phyloP scores from a whole-genome alignment of 805 yeast species.

The Lipomyces oligophaga region DNA sequence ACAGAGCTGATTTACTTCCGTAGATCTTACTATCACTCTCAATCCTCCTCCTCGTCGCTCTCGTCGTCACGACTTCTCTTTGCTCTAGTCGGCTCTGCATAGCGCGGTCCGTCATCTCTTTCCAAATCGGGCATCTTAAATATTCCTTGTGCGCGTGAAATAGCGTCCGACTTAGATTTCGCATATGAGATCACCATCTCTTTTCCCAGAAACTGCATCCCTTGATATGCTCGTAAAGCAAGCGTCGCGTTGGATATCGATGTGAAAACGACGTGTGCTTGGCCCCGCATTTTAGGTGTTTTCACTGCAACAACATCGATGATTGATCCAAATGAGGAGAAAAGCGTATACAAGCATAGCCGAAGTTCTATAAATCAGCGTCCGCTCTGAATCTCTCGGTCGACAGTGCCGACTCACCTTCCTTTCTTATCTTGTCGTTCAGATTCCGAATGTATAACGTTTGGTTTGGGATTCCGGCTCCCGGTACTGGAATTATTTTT shows the following conservation, averaged over 20 bases:
- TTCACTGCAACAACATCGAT: slow-evolving; percentile 39
- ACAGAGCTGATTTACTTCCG: neutral
- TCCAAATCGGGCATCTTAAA: slow-evolving; percentile 28
- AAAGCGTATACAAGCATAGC: slow-evolving; percentile 38
- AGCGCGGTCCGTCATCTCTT: slow-evolving; percentile 13
- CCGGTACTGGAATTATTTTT: neutral
- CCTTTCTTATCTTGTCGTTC: slow-evolving; percentile 38
- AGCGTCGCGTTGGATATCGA: slow-evolving; percentile 33
- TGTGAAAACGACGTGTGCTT: slow-evolving; percentile 42
- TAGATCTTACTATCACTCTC: slow-evolving; percentile 1
- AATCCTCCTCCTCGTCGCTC: slow-evolving; percentile 12
- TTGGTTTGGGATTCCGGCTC: slow-evolving; percentile 27
- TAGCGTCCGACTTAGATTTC: slow-evolving; percentile 32
- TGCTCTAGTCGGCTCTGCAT: slow-evolving; percentile 17
- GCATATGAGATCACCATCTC: slow-evolving; percentile 36
- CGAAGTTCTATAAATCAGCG: slow-evolving; percentile 33
- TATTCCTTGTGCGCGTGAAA: slow-evolving; percentile 35
- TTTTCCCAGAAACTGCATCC: slow-evolving; percentile 38
- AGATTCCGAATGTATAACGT: slow-evolving; percentile 42
- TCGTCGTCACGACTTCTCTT: slow-evolving; percentile 15
- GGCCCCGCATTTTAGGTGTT: slow-evolving; percentile 43
- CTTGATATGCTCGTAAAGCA: slow-evolving; percentile 37
- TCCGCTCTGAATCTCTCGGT: too few relatives aligned
- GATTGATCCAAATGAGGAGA: slow-evolving; percentile 40
- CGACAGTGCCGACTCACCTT: slow-evolving; percentile 29